Conservation (phyloP, 192 early-diverging fungal species). For the Pilaira anomala region DNA sequence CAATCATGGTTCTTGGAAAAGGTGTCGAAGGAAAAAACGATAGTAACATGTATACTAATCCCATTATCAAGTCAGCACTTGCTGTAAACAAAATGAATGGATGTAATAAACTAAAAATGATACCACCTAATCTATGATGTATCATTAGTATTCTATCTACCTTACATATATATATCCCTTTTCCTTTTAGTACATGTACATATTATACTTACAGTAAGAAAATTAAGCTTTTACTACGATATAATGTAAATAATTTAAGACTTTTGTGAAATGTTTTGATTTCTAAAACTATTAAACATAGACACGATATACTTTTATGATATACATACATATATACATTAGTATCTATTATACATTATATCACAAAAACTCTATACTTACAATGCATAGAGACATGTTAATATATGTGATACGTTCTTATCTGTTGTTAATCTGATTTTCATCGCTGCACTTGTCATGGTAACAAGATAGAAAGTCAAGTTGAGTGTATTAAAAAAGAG, state of each 20-base stretch:
- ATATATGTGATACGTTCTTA: slow-evolving; percentile 20
- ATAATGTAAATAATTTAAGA: slow-evolving; percentile 51
- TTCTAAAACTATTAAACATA: not conserved
- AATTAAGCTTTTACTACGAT: slow-evolving; percentile 52
- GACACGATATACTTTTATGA: not conserved
- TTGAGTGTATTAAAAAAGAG: slow-evolving; percentile 19
- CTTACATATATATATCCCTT: no score
- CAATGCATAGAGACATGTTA: slow-evolving; percentile 26
- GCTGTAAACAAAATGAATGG: slow-evolving; percentile 48
- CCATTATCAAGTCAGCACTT: slow-evolving; percentile 43
- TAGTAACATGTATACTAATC: slow-evolving; percentile 48
- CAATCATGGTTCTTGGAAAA: slow-evolving; percentile 12
- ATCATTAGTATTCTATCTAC: not conserved
- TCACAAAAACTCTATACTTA: no score
- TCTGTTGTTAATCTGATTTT: slow-evolving; percentile 8
- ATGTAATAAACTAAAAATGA: slow-evolving; percentile 40
- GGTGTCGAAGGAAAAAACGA: slow-evolving; percentile 32
- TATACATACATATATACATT: not conserved
- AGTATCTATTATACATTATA: no score
- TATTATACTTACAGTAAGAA: slow-evolving; percentile 44
- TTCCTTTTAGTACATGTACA: no score
- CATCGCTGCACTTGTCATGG: slow-evolving; percentile 20
- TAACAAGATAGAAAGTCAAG: slow-evolving; percentile 22
- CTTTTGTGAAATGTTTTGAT: slow-evolving; percentile 28
- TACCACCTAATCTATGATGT: slow-evolving; percentile 47